phyloP scores from a whole-genome alignment of 768 basidiomycete species.

The Dioszegia aurantiaca region DNA sequence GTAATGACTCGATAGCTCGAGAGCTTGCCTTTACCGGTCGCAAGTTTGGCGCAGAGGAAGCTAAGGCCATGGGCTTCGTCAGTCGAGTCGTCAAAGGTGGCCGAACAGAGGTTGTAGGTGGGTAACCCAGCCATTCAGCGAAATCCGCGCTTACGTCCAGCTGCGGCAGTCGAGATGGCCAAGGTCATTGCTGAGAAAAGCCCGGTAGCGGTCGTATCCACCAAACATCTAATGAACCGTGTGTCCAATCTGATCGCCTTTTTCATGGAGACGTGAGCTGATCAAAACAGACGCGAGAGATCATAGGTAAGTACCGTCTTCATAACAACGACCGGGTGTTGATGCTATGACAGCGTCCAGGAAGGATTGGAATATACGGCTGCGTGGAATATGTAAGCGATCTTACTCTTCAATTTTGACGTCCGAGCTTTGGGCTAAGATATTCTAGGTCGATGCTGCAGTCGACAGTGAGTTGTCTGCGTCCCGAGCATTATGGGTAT shows the following conservation, averaged over 20 bases:
- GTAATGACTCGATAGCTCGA: conserved; percentile 67
- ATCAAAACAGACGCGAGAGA: conserved; percentile 62
- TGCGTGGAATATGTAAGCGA: conserved; percentile 58
- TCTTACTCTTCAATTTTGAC: conserved; percentile 15
- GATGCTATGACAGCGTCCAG: conserved; percentile 51
- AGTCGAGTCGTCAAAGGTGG: conserved; percentile 70
- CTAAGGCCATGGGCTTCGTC: conserved; percentile 67
- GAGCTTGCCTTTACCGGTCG: conserved; percentile 76
- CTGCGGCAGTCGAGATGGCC: conserved; percentile 66
- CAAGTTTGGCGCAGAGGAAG: conserved; percentile 67
- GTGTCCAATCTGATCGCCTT: conserved; percentile 5
- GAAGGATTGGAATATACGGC: conserved; percentile 63
- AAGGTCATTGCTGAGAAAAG: conserved; percentile 68
- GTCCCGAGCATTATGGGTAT: too few relatives aligned
- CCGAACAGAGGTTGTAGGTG: conserved; percentile 62
- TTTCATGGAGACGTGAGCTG: background rate
- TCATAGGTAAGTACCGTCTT: conserved; percentile 69
- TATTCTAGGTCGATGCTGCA: conserved; percentile 56
- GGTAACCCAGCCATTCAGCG: conserved; percentile 7
- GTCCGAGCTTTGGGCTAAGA: conserved; percentile 2
- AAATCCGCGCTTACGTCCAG: conserved; percentile 20
- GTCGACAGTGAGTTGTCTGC: conserved; percentile 54
- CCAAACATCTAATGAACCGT: conserved; percentile 71
- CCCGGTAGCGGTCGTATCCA: conserved; percentile 71
- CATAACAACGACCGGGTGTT: background rate